phyloP scores from a whole-genome alignment of 2,329 filamentous ascomycete species.

The Fusarium sp. region DNA sequence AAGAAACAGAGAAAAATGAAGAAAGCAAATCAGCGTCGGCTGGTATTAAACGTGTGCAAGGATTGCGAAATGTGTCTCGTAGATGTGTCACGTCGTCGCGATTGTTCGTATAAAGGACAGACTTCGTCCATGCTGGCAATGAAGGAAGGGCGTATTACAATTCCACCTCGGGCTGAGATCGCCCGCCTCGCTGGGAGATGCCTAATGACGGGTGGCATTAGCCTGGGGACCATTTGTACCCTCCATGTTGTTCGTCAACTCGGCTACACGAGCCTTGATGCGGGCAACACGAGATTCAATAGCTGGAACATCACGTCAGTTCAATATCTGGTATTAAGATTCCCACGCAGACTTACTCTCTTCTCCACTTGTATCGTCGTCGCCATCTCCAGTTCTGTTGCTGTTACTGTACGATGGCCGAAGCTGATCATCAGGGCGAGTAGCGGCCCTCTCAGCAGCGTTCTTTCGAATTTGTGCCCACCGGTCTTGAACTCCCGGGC shows the following conservation, averaged over 20 bases:
- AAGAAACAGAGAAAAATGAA: slow-evolving; percentile 32
- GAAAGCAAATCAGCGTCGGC: slow-evolving; percentile 37
- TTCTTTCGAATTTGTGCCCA: slow-evolving; percentile 98
- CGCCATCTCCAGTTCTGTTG: slow-evolving; percentile 68
- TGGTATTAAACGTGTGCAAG: slow-evolving; percentile 40
- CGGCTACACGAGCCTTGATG: slow-evolving; percentile 96
- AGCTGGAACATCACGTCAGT: slow-evolving; percentile 61
- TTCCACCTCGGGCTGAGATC: background rate
- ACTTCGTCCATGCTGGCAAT: slow-evolving; percentile 1
- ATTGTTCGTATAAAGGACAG: slow-evolving; percentile 27
- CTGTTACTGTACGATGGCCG: slow-evolving; percentile 66
- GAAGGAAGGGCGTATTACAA: slow-evolving; percentile 18
- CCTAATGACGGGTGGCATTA: slow-evolving; percentile 31
- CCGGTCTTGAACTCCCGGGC: slow-evolving; percentile 69
- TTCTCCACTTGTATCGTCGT: slow-evolving; percentile 93
- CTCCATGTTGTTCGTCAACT: slow-evolving; percentile 89
- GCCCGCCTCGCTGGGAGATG: background rate
- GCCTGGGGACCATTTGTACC: slow-evolving; percentile 52
- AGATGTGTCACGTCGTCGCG: slow-evolving; percentile 31
- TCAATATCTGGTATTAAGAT: background rate
- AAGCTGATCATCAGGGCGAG: slow-evolving; percentile 71
- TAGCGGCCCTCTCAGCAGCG: slow-evolving; percentile 80
- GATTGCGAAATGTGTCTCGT: slow-evolving; percentile 35
- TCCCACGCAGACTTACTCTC: slow-evolving; percentile 74
- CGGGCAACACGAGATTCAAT: slow-evolving; percentile 96